These are phyloP conservation scores for Colletotrichum destructivum DNA, from an alignment of 2,329 filamentous ascomycete species.

Conservation along the genomic window DNA sequence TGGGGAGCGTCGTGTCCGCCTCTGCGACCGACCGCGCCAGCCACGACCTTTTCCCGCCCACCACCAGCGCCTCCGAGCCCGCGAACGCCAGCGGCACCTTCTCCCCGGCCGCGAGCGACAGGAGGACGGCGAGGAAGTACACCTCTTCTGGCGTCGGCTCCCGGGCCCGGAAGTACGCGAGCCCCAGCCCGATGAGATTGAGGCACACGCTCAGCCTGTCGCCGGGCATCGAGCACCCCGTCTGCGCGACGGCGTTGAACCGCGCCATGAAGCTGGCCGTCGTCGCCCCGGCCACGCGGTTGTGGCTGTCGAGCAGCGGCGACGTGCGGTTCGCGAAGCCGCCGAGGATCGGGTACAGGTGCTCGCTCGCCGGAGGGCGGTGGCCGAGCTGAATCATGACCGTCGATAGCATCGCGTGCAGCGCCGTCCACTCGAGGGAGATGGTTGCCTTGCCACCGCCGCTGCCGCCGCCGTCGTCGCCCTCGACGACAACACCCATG, in stretches of 20 bases:
- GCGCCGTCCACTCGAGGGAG: slow-evolving; percentile 4
- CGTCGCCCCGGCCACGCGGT: neutral
- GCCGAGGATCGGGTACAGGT: slow-evolving; percentile 22
- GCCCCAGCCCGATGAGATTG: slow-evolving; percentile 26
- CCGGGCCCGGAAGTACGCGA: neutral
- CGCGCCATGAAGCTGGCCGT: slow-evolving; percentile 28
- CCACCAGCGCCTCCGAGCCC: neutral
- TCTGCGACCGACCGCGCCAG: neutral
- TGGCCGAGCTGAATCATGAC: slow-evolving; percentile 9
- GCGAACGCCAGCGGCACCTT: slow-evolving; percentile 9
- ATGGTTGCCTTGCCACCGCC: neutral
- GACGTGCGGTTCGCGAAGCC: slow-evolving; percentile 29
- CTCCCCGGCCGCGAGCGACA: slow-evolving; percentile 16
- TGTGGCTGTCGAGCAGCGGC: slow-evolving; percentile 11
- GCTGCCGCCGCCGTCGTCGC: neutral
- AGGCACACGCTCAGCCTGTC: slow-evolving; percentile 27
- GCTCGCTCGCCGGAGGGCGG: neutral
- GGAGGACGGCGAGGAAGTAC: slow-evolving; percentile 6
- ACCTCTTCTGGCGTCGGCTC: slow-evolving; percentile 19
- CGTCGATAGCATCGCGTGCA: slow-evolving; percentile 11
- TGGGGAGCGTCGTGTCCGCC: slow-evolving; percentile 18
- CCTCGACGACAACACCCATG: neutral
- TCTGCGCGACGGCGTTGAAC: slow-evolving; percentile 26
- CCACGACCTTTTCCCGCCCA: slow-evolving; percentile 11
- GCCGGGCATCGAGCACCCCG: slow-evolving; percentile 18